Evolutionary conservation across 495 filamentous ascomycete species (phyloP).

Genomic region (Trichoderma orchidacearum): DNA sequence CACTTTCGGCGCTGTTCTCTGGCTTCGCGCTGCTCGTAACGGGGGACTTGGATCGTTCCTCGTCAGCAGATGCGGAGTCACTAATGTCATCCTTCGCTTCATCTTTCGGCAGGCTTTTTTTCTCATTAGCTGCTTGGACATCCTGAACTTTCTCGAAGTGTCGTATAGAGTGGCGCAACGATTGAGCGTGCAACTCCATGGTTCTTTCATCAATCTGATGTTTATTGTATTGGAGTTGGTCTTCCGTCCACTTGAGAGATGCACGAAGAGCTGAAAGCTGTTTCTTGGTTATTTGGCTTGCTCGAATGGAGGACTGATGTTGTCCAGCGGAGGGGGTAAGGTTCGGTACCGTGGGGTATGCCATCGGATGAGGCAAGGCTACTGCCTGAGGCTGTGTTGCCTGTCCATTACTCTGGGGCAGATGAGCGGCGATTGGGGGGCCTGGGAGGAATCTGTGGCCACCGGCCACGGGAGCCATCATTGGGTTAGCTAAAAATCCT

Average conservation of each 20-base stretch:
- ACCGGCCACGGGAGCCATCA: slow-evolving; percentile 4
- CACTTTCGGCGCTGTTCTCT: slow-evolving; percentile 6
- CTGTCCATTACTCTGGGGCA: not conserved
- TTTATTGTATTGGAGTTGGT: slow-evolving; percentile 30
- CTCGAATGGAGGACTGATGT: slow-evolving; percentile 25
- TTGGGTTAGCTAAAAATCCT: not conserved
- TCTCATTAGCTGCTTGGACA: slow-evolving; percentile 21
- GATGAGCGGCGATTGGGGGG: not conserved
- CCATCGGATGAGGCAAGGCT: not conserved
- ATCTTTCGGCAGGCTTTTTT: not conserved
- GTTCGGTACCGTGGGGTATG: not conserved
- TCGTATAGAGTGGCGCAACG: slow-evolving; percentile 17
- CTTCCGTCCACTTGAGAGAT: slow-evolving; percentile 23
- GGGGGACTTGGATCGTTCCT: not conserved
- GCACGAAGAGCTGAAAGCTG: slow-evolving; percentile 21
- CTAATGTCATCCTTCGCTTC: not conserved
- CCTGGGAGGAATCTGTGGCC: not conserved
- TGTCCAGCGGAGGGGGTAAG: not conserved
- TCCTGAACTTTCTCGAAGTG: slow-evolving; percentile 23
- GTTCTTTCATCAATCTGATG: slow-evolving; percentile 36
- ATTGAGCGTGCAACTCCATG: slow-evolving; percentile 16
- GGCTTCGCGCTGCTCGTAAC: slow-evolving; percentile 5
- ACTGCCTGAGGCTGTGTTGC: not conserved
- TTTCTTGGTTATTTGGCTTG: slow-evolving; percentile 32
- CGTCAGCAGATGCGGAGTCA: slow-evolving; percentile 1